Conservation (phyloP, 371 early-diverging fungal genomes). For the Gilbertella persicaria region DNA sequence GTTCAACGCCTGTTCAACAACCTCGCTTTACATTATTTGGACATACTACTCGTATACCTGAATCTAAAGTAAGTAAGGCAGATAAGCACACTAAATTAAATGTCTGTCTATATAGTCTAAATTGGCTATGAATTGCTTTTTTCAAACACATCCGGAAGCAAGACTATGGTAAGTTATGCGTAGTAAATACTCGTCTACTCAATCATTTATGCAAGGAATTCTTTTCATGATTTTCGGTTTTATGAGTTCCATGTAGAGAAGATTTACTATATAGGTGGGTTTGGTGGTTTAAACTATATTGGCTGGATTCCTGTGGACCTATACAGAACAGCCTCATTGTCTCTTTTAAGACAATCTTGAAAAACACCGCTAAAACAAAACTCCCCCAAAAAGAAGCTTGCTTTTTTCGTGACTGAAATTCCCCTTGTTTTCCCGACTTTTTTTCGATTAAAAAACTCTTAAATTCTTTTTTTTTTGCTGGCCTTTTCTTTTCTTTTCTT, state of each 20-base stretch:
- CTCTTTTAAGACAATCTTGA: too few relatives aligned
- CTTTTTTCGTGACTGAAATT: background rate
- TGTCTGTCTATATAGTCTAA: slow-evolving; percentile 3
- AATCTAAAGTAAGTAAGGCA: slow-evolving; percentile 28
- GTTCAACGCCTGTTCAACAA: slow-evolving; percentile 41
- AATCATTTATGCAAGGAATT: slow-evolving; percentile 6
- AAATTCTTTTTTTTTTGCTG: background rate
- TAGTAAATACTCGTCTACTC: background rate
- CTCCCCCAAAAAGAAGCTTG: background rate
- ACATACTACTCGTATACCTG: slow-evolving; percentile 31
- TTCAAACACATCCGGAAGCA: slow-evolving; percentile 50
- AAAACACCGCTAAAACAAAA: too few relatives aligned
- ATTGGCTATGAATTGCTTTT: slow-evolving; percentile 35
- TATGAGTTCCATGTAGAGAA: slow-evolving; percentile 50
- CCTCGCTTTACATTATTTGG: slow-evolving; percentile 57
- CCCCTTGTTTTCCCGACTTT: slow-evolving; percentile 1
- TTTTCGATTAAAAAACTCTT: background rate
- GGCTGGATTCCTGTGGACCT: slow-evolving; percentile 42
- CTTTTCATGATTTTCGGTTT: slow-evolving; percentile 55
- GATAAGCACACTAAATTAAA: background rate
- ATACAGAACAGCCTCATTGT: slow-evolving; percentile 36
- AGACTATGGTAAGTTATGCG: slow-evolving; percentile 26
- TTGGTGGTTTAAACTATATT: slow-evolving; percentile 52
- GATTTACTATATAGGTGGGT: slow-evolving; percentile 61
- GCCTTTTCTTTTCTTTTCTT: slow-evolving; percentile 6